A percentile compares a stretch with the other conserved stretches of the same genome.
phyloP scores from a whole-genome alignment of 2,329 filamentous ascomycete genomes.

The Dactylonectria estremocensis region DNA sequence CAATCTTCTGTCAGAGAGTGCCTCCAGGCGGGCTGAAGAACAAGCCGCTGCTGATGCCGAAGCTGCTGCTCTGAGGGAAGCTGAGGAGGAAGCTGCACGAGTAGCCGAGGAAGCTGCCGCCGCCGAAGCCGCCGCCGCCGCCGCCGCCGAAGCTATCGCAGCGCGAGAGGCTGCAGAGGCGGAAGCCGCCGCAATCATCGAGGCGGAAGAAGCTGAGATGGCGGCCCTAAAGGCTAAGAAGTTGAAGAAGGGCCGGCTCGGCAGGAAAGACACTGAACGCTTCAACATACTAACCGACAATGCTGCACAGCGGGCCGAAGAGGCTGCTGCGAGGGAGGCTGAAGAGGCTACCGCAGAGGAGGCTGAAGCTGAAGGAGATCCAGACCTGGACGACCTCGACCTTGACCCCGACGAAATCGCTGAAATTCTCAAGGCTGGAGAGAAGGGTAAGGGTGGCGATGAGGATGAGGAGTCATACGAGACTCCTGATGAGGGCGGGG shows the following conservation, averaged over 20 bases:
- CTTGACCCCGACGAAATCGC: constrained; percentile 1
- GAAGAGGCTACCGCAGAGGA: constrained; percentile 25
- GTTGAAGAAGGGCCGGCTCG: constrained; percentile 41
- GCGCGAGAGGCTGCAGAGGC: constrained; percentile 17
- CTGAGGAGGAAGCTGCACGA: constrained; percentile 30
- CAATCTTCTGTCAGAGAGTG: constrained; percentile 23
- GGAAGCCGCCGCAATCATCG: constrained; percentile 22
- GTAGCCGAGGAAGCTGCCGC: constrained; percentile 49
- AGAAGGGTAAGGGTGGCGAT: constrained; percentile 18
- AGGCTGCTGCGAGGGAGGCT: constrained; percentile 43
- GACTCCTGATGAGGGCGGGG: constrained; percentile 18
- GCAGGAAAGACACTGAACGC: constrained; percentile 45
- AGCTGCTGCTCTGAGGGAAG: constrained; percentile 41
- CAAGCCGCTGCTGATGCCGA: constrained; percentile 28
- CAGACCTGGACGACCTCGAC: constrained; percentile 14
- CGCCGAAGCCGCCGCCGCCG: constrained; percentile 11
- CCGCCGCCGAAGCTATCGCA: constrained; percentile 20
- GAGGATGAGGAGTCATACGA: constrained; percentile 24
- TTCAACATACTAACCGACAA: constrained; percentile 40
- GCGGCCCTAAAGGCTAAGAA: constrained; percentile 41
- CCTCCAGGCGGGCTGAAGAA: constrained; percentile 24
- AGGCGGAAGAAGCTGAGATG: constrained; percentile 38
- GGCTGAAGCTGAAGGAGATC: constrained; percentile 25
- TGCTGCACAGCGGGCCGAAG: constrained; percentile 34
- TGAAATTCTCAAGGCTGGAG: constrained; percentile 35